phyloP scores from a whole-genome alignment of 2,329 filamentous ascomycete genomes.

The Aspergillus sp. region DNA sequence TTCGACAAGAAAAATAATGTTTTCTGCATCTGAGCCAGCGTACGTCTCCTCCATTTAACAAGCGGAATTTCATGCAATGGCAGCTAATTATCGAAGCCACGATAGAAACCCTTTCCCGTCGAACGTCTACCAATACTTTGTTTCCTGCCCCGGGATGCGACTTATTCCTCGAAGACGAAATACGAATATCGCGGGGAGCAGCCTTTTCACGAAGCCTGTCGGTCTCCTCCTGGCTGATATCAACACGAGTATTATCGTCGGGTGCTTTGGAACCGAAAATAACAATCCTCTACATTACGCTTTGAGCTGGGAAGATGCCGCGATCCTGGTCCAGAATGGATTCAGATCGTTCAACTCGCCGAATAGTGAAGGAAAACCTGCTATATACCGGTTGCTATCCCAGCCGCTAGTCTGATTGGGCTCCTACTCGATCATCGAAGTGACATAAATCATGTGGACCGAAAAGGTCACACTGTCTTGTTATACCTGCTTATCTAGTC shows the following conservation, averaged over 20 bases:
- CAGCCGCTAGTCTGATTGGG: background rate
- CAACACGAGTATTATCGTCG: background rate
- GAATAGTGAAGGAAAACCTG: background rate
- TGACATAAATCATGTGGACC: background rate
- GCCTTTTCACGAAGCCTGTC: background rate
- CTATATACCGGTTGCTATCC: too few relatives aligned
- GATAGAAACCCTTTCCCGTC: background rate
- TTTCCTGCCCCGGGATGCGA: background rate
- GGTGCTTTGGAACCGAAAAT: background rate
- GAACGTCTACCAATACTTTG: background rate
- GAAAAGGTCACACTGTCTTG: background rate
- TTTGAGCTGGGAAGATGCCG: background rate
- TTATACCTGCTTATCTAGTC: background rate
- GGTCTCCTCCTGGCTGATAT: background rate
- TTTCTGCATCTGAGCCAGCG: too few relatives aligned
- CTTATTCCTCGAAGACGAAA: background rate
- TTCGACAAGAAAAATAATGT: too few relatives aligned
- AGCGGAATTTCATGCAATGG: background rate
- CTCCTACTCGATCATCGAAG: background rate
- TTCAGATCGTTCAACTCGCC: background rate
- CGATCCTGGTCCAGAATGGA: background rate
- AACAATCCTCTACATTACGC: background rate
- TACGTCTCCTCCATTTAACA: too few relatives aligned
- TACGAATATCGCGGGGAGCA: background rate
- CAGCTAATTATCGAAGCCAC: background rate